Evolutionary conservation across 495 filamentous ascomycete species (phyloP).

Genomic region (Xylaria acuta): DNA sequence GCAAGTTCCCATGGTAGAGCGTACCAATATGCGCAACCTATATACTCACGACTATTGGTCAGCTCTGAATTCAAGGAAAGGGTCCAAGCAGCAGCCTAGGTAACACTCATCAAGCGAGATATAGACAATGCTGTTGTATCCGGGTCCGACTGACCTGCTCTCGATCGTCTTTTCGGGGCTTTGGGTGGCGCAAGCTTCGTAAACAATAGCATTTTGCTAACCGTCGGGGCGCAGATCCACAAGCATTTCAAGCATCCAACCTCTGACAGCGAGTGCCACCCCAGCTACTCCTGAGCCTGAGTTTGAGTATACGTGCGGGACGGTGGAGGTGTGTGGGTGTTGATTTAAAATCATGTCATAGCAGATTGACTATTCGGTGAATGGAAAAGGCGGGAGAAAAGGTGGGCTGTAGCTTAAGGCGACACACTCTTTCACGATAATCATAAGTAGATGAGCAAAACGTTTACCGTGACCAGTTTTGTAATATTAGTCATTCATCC

Average conservation of each 20-base stretch:
- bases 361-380: slow-evolving; percentile 4
- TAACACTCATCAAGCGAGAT: not conserved
- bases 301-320: not conserved
- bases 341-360: slow-evolving; percentile 9
- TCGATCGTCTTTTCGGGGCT: slow-evolving; percentile 64
- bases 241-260: slow-evolving; percentile 16
- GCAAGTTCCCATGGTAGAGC: slow-evolving; percentile 31
- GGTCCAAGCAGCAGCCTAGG: slow-evolving; percentile 11
- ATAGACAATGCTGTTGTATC: not conserved
- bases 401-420: slow-evolving; percentile 15
- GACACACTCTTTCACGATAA: slow-evolving; percentile 18
- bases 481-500: slow-evolving; percentile 11
- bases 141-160: slow-evolving; percentile 60
- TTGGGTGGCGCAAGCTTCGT: slow-evolving; percentile 63
- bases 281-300: slow-evolving; percentile 3
- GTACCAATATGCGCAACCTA: slow-evolving; percentile 67
- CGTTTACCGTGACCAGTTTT: slow-evolving; percentile 23
- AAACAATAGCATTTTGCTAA: slow-evolving; percentile 61
- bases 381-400: slow-evolving; percentile 4
- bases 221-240: slow-evolving; percentile 16
- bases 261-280: slow-evolving; percentile 6
- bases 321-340: slow-evolving; percentile 7
- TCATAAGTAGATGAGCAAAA: slow-evolving; percentile 1
- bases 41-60: slow-evolving; percentile 26
- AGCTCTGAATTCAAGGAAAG: slow-evolving; percentile 20